Evolutionary conservation across 352 stramenopile species (phyloP).

Genomic region (Globisporangium emineosum): DNA sequence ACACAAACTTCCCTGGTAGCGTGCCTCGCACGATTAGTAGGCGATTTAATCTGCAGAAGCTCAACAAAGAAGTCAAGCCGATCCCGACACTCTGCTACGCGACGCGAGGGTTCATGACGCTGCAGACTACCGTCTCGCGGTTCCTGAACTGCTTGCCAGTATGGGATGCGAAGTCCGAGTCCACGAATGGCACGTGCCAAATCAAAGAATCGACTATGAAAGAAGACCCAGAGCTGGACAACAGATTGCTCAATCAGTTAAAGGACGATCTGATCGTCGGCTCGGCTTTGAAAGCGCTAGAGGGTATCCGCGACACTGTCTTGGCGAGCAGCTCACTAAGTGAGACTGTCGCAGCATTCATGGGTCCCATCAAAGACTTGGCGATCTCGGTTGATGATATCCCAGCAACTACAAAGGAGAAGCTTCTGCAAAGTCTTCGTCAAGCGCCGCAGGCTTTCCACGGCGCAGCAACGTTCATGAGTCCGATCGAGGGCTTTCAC

Average conservation of each 20-base stretch:
- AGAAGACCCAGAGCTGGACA: conserved; percentile 24
- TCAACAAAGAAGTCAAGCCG: conserved; percentile 22
- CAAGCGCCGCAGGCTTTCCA: conserved; percentile 62
- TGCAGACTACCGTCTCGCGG: conserved; percentile 62
- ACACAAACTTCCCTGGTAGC: conserved; percentile 28
- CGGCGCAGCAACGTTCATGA: conserved; percentile 43
- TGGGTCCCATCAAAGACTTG: conserved; percentile 20
- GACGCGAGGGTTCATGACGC: conserved; percentile 63
- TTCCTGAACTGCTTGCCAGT: conserved; percentile 66
- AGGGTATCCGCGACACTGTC: background rate
- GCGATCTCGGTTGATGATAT: conserved; percentile 11
- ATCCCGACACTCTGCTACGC: conserved; percentile 41
- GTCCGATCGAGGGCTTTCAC: conserved; percentile 47
- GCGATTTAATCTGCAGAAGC: conserved; percentile 18
- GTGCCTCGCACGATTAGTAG: conserved; percentile 42
- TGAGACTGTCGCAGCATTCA: background rate
- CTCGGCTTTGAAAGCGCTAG: conserved; percentile 26
- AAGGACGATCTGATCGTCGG: conserved; percentile 54
- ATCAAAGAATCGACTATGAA: conserved; percentile 32
- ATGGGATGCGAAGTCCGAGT: conserved; percentile 33
- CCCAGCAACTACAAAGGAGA: conserved; percentile 26
- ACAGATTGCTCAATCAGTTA: conserved; percentile 40
- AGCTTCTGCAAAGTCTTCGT: conserved; percentile 43
- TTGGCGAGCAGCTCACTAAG: background rate
- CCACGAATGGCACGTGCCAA: conserved; percentile 44